Evolutionary conservation across 805 yeast species (phyloP), one percentile per base, ranked within the genome.

Genomic region (Vanderwaltozyma polyspora): DNA sequence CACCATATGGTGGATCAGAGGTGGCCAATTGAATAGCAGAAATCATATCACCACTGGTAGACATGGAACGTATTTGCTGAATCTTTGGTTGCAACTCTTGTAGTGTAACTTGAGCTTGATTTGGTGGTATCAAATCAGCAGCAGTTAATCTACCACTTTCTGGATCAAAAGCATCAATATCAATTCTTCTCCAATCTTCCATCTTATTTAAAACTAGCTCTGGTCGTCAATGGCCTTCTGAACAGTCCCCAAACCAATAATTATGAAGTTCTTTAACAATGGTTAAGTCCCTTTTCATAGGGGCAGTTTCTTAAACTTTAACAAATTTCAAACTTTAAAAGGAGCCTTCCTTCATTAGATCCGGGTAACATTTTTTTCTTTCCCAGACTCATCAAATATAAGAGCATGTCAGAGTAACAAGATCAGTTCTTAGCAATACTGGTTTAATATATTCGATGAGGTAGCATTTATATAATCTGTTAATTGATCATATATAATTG

Each of bases 121-220:
- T 42, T 10, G 79, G 77, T 10, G 72, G 73, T 15, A 70, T 60
- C 48, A 83, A 67, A 33, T 82, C 89, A 44, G 70, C 74, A 29
- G 68, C 67, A 22, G 78, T 67, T 42, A 82, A 59, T 48, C 74
- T 76, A 13, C 63, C 64, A 46, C 70, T 72, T 31, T 87, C 95
- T 3, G 94, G 82, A 52, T 87, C 95, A 44, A 76, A 76, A 13
- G 85, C 82, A 59, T 91, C 97, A 35, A 91, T 77, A 57, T 91
- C 95, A 48, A 89, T 84, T 70, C 91, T 76, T 72, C 98, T 80
- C 94, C 94, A 82, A 53, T 79, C 86, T 40, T 40, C 35, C 50
- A 46, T 46, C 3, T 17, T 24, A n/a, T n/a, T n/a, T n/a, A n/a
- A n/a, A n/a, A n/a, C n/a, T n/a, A 12, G 13, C 19, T 19, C 10